These are phyloP conservation scores for Kitagawia praeruptora DNA, from an alignment of 129 eudicot species.

Conservation along the genomic window DNA sequence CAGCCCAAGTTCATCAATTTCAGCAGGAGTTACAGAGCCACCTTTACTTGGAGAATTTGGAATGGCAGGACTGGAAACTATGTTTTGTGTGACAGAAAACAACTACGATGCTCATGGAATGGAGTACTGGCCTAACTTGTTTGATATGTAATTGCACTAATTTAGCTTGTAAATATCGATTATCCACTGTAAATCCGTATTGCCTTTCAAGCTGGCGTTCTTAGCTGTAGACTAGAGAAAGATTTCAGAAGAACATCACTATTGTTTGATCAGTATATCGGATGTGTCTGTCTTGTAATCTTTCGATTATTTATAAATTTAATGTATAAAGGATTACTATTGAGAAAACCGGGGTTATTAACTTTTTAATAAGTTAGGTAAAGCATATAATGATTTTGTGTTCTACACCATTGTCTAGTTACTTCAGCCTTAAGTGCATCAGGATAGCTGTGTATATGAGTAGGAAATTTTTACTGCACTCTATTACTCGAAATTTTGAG, in stretches of 20 bases:
- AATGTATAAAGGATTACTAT: no score
- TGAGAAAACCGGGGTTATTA: no score
- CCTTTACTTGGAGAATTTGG: slow-evolving; percentile 69
- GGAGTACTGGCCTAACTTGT: slow-evolving; percentile 47
- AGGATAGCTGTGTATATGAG: no score
- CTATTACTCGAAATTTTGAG: no score
- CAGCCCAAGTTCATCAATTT: slow-evolving; percentile 70
- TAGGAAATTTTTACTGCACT: no score
- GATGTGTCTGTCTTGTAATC: not conserved
- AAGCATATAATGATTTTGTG: no score
- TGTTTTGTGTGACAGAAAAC: slow-evolving; percentile 36
- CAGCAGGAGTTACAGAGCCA: slow-evolving; percentile 60
- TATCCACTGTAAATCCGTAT: slow-evolving; percentile 31
- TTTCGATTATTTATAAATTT: not conserved
- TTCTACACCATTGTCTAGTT: no score
- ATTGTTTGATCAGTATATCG: not conserved
- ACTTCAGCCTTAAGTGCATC: no score
- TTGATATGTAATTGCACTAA: slow-evolving; percentile 25
- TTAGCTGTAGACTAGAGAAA: slow-evolving; percentile 13
- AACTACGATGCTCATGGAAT: slow-evolving; percentile 38
- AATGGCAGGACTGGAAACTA: slow-evolving; percentile 57
- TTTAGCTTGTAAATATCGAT: slow-evolving; percentile 34
- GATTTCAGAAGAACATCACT: not conserved
- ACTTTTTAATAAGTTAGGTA: no score
- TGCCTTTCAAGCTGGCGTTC: slow-evolving; percentile 22